Base-by-base conservation (phyloP, 345 rosid genomes). In the Pistacia atlantica region DNA sequence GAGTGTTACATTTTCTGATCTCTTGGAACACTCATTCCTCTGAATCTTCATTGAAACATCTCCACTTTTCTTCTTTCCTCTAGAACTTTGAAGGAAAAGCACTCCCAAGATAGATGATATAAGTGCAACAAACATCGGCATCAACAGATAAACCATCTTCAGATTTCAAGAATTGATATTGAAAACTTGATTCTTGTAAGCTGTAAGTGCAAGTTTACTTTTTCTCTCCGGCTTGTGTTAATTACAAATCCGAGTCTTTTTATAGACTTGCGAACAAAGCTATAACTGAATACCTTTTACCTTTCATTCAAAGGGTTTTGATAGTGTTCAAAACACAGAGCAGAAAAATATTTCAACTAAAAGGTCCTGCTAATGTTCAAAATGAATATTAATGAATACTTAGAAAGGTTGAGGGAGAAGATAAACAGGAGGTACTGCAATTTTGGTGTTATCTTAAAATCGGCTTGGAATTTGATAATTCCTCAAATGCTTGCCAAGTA, bases 81-180 rank as follows among this genome's bases (percentile, higher is more conserved):
- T 51, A 12, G 13, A 49, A 49, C 3, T 49, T 49, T 52, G 57
- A 46, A 52, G 17, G 46, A 69, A 52, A 33, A 54, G 48, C 22
- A 54, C 25, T 28, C 16, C 28, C 61, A 33, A 10, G 17, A 69
- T 9, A 52, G 73, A 54, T 28, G 28, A 48, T 55, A 33, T 5
- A 57, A 68, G 25, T 22, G 25, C 25, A 22, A 22, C 72, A 38
- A 38, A 38, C 72, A 68, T 14, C 18, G 31, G 8, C 45, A 54
- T 13, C 46, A 42, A 14, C 25, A 8, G 68, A 68, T 49, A 49
- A 51, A 68, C 61, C 73, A 69, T 69, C 61, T 52, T 54, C 16
- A 51, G n/a, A 16, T 64, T 3, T 62, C 66, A 62, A 62, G 22
- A n/a, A 33, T 5, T 6, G 46, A 42, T 42, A 62, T 33, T 48